Conservation (phyloP, 1,139 yeast genomes). For the Suhomyces atakaporum region DNA sequence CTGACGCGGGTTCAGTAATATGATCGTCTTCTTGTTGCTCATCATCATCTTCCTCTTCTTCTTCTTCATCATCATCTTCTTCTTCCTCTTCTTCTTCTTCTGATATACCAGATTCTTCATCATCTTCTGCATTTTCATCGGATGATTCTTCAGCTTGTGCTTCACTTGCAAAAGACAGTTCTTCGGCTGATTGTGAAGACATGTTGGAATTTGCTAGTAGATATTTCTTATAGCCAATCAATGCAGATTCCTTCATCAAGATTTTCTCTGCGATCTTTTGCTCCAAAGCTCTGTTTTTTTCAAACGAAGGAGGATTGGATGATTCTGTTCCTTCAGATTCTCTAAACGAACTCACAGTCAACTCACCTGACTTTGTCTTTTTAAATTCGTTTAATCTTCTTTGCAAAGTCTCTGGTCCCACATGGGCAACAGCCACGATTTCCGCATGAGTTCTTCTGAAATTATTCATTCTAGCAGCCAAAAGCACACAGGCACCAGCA, state of each 20-base stretch:
- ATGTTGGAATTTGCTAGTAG: neutral
- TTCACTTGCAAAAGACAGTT: too few relatives aligned
- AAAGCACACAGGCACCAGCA: constrained; percentile 91
- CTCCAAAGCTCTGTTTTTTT: constrained; percentile 45
- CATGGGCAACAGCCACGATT: constrained; percentile 92
- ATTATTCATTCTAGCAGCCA: constrained; percentile 97
- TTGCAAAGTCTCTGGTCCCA: constrained; percentile 92
- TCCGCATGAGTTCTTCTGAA: constrained; percentile 90
- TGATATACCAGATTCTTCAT: neutral
- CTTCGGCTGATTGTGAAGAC: too few relatives aligned
- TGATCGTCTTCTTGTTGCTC: too few relatives aligned
- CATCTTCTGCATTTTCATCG: neutral
- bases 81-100: too few relatives aligned
- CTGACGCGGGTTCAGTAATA: too few relatives aligned
- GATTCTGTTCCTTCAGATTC: constrained; percentile 42
- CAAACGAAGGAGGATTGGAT: constrained; percentile 83
- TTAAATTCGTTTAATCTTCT: constrained; percentile 86
- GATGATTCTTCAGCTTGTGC: too few relatives aligned
- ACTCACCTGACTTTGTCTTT: constrained; percentile 68
- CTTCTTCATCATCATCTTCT: too few relatives aligned
- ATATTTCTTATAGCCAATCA: constrained; percentile 23
- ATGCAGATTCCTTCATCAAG: constrained; percentile 20
- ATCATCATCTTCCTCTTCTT: too few relatives aligned
- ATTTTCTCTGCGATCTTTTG: constrained; percentile 25
- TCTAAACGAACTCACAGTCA: constrained; percentile 77